Percentiles rank a stretch among this genome's conserved stretches.
phyloP scores from a whole-genome alignment of 2,329 filamentous ascomycete species.

The Xylariales sp. region DNA sequence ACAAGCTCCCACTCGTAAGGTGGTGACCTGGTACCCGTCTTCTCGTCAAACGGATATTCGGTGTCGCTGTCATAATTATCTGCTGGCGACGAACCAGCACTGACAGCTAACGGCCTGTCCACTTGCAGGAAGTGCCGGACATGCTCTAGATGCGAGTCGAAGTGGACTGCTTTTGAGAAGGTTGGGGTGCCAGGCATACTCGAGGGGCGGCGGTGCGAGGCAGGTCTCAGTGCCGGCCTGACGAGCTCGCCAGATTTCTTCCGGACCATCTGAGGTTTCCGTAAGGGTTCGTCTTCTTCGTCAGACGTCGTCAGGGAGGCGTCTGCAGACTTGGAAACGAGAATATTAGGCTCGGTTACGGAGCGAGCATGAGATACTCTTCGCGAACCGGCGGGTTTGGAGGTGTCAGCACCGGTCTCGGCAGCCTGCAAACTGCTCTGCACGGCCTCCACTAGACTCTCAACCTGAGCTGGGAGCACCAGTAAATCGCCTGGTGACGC shows the following conservation, averaged over 20 bases:
- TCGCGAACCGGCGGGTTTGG: conserved; percentile 32
- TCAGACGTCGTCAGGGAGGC: conserved; percentile 51
- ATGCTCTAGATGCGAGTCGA: conserved; percentile 93
- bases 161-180: conserved; percentile 96
- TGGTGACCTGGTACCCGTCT: conserved; percentile 33
- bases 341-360: conserved; percentile 49
- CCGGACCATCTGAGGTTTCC: conserved; percentile 86
- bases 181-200: conserved; percentile 98
- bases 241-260: conserved; percentile 99
- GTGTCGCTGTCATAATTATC: conserved; percentile 82
- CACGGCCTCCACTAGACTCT: conserved; percentile 28
- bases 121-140: conserved; percentile 94
- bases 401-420: background rate
- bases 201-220: conserved; percentile 77
- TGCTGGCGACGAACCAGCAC: conserved; percentile 85
- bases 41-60: conserved; percentile 80
- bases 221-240: conserved; percentile 78
- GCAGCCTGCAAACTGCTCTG: conserved; percentile 34
- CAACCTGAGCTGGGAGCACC: conserved; percentile 29
- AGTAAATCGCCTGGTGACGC: conserved; percentile 26
- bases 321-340: conserved; percentile 40
- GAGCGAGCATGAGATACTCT: conserved; percentile 48
- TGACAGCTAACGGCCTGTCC: conserved; percentile 92
- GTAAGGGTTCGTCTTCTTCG: conserved; percentile 50
- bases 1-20: conserved; percentile 84